Base-by-base conservation (phyloP, 2,329 filamentous ascomycete species). In the Cladobotryum mycophilum region DNA sequence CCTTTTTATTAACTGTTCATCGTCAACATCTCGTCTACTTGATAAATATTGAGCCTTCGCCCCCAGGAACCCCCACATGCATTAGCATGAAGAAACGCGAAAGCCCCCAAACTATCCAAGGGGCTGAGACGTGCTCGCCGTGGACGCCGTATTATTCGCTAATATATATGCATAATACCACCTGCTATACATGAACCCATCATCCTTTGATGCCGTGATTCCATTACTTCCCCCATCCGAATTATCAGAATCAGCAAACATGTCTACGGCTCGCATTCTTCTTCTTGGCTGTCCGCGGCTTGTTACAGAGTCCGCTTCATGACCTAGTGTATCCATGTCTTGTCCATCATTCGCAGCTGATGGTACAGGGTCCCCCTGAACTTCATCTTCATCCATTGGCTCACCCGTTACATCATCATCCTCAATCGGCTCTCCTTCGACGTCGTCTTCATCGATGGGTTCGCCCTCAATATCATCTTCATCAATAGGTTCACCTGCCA, bases 231-330 rank as follows among this genome's bases (percentile, higher is more conserved):
- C 42, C 8, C 35, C 40, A 33, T 51, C 48, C 18, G 48, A 51
- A 41, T 53, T 13, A 38, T 87, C 87, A 4, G 85, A 87, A 65
- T 87, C 86, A 11, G 86, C 88, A 79, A 93, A 95, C 88, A 93
- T 91, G 63, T 93, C 88, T 58, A 87, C 86, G 4, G 88, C 88
- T 58, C 83, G 82, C 67, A 88, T 85, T 55, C 86, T 78, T 62
- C 80, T 85, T 59, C 79, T 74, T 56, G 73, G 62, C 51, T 66
- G 68, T 43, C 59, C 60, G 49, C 55, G 52, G 37, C 56, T 56
- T 37, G 51, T 47, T 30, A 11, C 6, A 22, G 54, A 47, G 34
- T 59, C 53, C 51, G 52, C 34, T 13, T 38, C 44, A 17, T 37
- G 18, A 4, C 48, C 44, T 22, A 49, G 17, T 36, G 54, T 56